Conservation (phyloP, 331 rosid genomes). For the Erythrophleum ivorense region DNA sequence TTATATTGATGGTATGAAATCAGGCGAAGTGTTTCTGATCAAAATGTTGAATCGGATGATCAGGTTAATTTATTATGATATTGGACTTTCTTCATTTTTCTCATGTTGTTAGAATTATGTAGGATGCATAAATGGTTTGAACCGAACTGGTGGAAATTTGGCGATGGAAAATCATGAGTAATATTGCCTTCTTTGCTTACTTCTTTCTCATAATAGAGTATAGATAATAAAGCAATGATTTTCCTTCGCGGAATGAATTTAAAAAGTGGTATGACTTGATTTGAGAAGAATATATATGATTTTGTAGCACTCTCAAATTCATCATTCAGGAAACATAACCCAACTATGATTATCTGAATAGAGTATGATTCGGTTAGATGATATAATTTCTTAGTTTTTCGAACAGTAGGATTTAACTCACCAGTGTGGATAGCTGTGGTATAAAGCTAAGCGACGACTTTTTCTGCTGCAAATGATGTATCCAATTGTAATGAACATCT, state of each 20-base stretch:
- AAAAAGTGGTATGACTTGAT: slow-evolving; percentile 8
- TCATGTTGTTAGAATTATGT: slow-evolving; percentile 36
- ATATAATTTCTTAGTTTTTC: too few species aligned
- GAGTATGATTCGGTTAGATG: too few species aligned
- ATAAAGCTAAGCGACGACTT: neutral
- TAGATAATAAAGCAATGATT: slow-evolving; percentile 12
- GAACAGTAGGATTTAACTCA: neutral
- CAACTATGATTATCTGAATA: too few species aligned
- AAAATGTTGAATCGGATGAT: slow-evolving; percentile 32
- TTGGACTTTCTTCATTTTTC: slow-evolving; percentile 22
- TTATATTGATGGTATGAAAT: slow-evolving; percentile 91
- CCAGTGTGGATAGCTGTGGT: neutral
- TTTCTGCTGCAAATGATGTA: slow-evolving; percentile 20
- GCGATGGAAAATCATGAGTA: slow-evolving; percentile 73
- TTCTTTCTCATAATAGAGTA: neutral
- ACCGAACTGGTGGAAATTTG: slow-evolving; percentile 92
- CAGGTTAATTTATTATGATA: slow-evolving; percentile 20
- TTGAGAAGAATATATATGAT: neutral
- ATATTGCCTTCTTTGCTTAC: neutral
- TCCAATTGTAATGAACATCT: neutral
- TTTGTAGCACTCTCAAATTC: too few species aligned
- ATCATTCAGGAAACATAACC: neutral
- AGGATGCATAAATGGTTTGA: slow-evolving; percentile 76
- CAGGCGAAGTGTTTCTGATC: slow-evolving; percentile 65
- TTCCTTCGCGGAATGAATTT: slow-evolving; percentile 17